Evolutionary conservation across 164 flowering plant species (phyloP).

Genomic region (Dillenia turbinata): DNA sequence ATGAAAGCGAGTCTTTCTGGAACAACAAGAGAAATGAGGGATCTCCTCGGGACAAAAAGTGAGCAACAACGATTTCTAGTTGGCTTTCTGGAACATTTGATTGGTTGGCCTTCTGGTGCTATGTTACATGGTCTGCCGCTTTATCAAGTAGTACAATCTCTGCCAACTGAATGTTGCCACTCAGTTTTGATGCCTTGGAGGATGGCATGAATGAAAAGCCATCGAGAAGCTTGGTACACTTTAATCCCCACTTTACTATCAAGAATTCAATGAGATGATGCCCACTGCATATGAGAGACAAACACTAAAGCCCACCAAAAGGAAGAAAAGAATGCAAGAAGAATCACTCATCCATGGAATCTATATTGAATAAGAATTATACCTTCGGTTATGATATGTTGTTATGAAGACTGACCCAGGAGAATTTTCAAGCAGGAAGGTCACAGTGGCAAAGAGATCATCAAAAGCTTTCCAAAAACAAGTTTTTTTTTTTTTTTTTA

Average conservation of each 20-base stretch:
- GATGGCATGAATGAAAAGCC: constrained; percentile 85
- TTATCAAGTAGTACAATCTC: constrained; percentile 45
- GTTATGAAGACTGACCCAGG: constrained; percentile 84
- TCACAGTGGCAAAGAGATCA: constrained; percentile 84
- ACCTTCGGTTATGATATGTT: constrained; percentile 90
- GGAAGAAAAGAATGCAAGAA: not conserved
- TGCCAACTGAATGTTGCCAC: constrained; percentile 79
- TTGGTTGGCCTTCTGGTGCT: no score
- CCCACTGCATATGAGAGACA: constrained; percentile 43
- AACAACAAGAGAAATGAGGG: no score
- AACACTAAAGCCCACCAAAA: not conserved
- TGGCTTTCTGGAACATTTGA: no score
- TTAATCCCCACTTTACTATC: constrained; percentile 92
- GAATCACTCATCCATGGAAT: not conserved
- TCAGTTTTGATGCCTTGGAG: constrained; percentile 47
- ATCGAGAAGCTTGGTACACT: constrained; percentile 74
- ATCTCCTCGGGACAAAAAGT: no score
- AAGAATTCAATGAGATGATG: constrained; percentile 91
- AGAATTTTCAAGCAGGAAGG: constrained; percentile 68
- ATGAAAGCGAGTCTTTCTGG: no score
- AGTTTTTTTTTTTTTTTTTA: no score
- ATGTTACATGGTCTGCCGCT: no score
- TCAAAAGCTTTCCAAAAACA: constrained; percentile 58
- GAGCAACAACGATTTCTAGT: no score
- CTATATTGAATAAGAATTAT: not conserved